Base-by-base conservation (phyloP, 768 basidiomycete species). In the Lactarius hatsudake region DNA sequence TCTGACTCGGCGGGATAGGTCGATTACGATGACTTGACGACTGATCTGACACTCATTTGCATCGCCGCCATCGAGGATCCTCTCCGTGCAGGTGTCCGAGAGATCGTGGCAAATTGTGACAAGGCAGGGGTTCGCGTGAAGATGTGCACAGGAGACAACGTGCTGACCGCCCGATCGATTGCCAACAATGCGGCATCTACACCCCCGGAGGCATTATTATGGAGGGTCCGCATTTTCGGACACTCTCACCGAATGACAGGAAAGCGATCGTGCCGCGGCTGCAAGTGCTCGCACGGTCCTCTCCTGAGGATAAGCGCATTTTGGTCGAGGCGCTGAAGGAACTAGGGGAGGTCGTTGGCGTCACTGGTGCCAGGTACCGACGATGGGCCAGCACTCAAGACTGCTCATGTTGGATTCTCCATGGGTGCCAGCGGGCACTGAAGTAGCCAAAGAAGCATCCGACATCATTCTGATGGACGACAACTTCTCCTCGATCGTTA, bases 401-500 rank as follows among this genome's bases (percentile, higher is more conserved):
- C 91, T 1, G 96, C 96, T 28, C 83, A 98, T 72, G 95, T 99
- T 36, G 96, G 97, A 34, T 98, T 98, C 80, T 94, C 93, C 5
- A 96, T 96, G 94, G 93, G 93, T 71, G 89, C 94, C 71, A n/a
- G 87, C 95, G 30, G 97, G 97, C 13, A 98, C 96, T 1, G 97
- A 99, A 76, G 94, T 99, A 18, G 96, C 97, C 57, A 98, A 99
- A 78, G 96, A 97, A 77, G 97, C 97, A 1, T 98, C 96, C 8
- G 97, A 99, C 73, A 97, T 99, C 74, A 95, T 98, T 72, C 86
- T 98, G 53, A 97, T 97, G 95, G 92, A 95, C 75, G 94, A 96
- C 78, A 95, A 96, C 75, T 98, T 99, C 75, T 80, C 93, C 5
- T 96, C 93, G 2, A 96, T 99, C 73, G 93, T 98, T 71, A 90